Percentiles rank a stretch among this genome's conserved stretches.
phyloP scores from a whole-genome alignment of 768 basidiomycete genomes.

The Sarcomyxa edulis region DNA sequence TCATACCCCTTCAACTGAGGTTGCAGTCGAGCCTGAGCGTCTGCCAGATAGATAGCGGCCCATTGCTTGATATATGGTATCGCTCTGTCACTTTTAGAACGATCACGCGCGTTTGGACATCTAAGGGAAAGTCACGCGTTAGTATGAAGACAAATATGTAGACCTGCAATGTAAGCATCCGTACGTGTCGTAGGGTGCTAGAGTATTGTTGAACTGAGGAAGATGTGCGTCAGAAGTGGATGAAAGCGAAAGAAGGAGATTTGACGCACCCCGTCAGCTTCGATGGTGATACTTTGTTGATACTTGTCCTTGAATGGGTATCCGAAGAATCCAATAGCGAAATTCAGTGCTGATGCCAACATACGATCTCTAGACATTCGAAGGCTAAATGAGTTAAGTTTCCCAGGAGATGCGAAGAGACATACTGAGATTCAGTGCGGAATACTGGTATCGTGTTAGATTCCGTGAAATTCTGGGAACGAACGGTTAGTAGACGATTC shows the following conservation, averaged over 20 bases:
- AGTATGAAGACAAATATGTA: neutral
- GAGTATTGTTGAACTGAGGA: slow-evolving; percentile 72
- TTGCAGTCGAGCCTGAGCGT: slow-evolving; percentile 58
- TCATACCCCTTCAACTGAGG: slow-evolving; percentile 54
- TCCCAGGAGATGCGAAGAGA: slow-evolving; percentile 1
- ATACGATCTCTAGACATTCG: slow-evolving; percentile 55
- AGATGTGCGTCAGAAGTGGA: slow-evolving; percentile 9
- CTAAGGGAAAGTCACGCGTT: slow-evolving; percentile 17
- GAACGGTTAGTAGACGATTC: slow-evolving; percentile 1
- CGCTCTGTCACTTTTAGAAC: slow-evolving; percentile 51
- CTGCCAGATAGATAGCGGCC: slow-evolving; percentile 65
- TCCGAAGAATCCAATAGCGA: slow-evolving; percentile 73
- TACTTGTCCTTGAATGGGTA: slow-evolving; percentile 70
- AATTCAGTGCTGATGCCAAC: slow-evolving; percentile 59
- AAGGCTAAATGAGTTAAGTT: neutral
- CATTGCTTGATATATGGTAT: slow-evolving; percentile 55
- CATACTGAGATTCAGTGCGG: slow-evolving; percentile 71
- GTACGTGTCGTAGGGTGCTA: slow-evolving; percentile 78
- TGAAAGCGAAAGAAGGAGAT: neutral
- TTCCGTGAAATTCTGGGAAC: slow-evolving; percentile 50
- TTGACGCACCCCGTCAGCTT: slow-evolving; percentile 46
- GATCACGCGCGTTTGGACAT: slow-evolving; percentile 56
- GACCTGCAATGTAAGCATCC: slow-evolving; percentile 13
- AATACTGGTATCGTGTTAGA: slow-evolving; percentile 68
- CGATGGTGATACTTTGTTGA: slow-evolving; percentile 73